These are phyloP conservation scores for Geoglossum glabrum DNA, from an alignment of 495 filamentous ascomycete species.

Conservation along the genomic window DNA sequence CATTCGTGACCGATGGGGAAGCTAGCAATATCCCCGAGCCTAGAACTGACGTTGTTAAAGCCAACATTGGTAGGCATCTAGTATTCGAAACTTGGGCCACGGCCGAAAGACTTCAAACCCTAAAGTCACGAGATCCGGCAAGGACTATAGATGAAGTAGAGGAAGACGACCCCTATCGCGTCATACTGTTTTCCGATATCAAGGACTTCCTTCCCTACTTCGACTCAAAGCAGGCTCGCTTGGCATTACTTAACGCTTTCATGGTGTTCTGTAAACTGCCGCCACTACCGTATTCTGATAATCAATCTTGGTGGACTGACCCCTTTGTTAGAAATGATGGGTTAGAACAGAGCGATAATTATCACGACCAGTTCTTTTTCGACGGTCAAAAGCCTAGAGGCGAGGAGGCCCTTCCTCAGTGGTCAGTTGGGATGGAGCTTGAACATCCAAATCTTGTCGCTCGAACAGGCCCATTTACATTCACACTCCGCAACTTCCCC, in stretches of 20 bases:
- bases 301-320: constrained; percentile 21
- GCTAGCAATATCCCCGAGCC: constrained; percentile 21
- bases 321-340: constrained; percentile 27
- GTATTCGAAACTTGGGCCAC: constrained; percentile 36
- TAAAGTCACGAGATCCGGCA: constrained; percentile 36
- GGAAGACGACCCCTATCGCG: constrained; percentile 58
- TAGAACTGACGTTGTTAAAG: constrained; percentile 8
- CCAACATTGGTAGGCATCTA: constrained; percentile 12
- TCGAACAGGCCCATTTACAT: neutral
- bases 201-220: constrained; percentile 21
- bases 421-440: neutral
- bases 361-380: neutral
- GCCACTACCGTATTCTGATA: neutral
- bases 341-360: constrained; percentile 9
- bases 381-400: neutral
- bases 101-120: constrained; percentile 32
- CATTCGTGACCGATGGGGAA: constrained; percentile 22
- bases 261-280: constrained; percentile 6
- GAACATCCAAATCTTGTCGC: neutral
- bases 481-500: constrained; percentile 4
- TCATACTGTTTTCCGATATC: constrained; percentile 64
- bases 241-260: constrained; percentile 1
- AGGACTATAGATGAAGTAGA: constrained; percentile 41
- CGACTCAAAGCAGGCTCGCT: neutral
- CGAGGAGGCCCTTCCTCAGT: neutral